Evolutionary conservation across 805 yeast genomes (phyloP).

Genomic region (Metschnikowia shivogae): DNA sequence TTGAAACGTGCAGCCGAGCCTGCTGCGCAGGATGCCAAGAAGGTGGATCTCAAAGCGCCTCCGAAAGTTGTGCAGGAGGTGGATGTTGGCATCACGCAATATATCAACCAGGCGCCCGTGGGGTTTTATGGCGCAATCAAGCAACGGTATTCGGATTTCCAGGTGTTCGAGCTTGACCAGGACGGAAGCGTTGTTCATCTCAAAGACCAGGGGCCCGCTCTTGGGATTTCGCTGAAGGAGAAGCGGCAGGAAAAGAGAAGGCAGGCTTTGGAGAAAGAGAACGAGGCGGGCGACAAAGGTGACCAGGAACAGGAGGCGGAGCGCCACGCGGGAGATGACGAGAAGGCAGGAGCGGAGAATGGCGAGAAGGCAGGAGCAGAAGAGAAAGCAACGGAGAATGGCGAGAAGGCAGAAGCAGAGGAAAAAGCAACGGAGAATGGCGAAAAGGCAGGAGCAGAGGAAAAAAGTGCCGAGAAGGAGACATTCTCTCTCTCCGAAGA

Average conservation of each 20-base stretch:
- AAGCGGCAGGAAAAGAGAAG: constrained; percentile 42
- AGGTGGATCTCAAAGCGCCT: not conserved
- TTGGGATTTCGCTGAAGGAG: constrained; percentile 44
- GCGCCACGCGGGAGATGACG: constrained; percentile 21
- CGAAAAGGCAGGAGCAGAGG: not conserved
- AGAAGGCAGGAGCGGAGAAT: constrained; percentile 15
- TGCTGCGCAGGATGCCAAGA: not conserved
- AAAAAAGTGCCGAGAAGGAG: constrained; percentile 12
- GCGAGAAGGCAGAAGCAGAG: not conserved
- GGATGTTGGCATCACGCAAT: constrained; percentile 87
- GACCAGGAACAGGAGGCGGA: constrained; percentile 1
- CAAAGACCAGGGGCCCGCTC: constrained; percentile 63
- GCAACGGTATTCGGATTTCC: constrained; percentile 87
- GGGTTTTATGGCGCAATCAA: constrained; percentile 82
- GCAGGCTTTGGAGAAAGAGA: not conserved
- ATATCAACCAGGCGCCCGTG: constrained; percentile 40
- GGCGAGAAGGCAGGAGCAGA: constrained; percentile 19
- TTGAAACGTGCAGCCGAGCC: not conserved
- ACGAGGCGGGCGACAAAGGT: no score
- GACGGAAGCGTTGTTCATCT: constrained; percentile 72
- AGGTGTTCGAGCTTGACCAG: constrained; percentile 80
- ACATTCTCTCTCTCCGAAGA: constrained; percentile 45
- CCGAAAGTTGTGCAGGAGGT: constrained; percentile 50
- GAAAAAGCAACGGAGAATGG: not conserved
- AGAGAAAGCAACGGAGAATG: constrained; percentile 17